phyloP scores from a whole-genome alignment of 768 basidiomycete species.

The Collybia nuda region DNA sequence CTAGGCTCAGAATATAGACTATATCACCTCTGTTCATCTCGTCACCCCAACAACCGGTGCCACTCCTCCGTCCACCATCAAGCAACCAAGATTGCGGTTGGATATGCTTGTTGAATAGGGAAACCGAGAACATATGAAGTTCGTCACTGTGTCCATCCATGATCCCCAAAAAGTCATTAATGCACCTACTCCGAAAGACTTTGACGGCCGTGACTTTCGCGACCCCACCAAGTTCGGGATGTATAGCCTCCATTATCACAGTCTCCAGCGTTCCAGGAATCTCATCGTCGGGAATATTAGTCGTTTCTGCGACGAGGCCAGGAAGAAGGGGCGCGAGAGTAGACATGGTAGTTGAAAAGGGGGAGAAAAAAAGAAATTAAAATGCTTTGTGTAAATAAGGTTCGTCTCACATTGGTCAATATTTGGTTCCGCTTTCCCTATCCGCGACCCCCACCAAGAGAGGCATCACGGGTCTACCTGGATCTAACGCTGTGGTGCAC shows the following conservation, averaged over 20 bases:
- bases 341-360: too few relatives aligned
- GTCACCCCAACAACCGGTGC: conserved; percentile 28
- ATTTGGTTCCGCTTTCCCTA: too few relatives aligned
- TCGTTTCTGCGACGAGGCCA: not conserved
- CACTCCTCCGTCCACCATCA: conserved; percentile 25
- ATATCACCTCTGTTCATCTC: conserved; percentile 25
- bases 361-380: too few relatives aligned
- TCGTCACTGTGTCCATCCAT: conserved; percentile 31
- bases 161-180: conserved; percentile 15
- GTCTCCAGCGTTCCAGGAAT: conserved; percentile 4
- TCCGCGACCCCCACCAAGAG: too few relatives aligned
- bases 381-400: too few relatives aligned
- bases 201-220: conserved; percentile 9
- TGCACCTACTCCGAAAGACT: conserved; percentile 6
- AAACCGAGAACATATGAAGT: conserved; percentile 24
- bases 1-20: conserved; percentile 24
- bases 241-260: conserved; percentile 5
- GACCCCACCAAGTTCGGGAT: conserved; percentile 8
- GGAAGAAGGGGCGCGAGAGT: too few relatives aligned
- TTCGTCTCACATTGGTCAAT: too few relatives aligned
- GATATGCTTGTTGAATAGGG: conserved; percentile 27
- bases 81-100: conserved; percentile 19
- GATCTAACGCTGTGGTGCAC: too few relatives aligned
- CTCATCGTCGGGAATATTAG: conserved; percentile 2
- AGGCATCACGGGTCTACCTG: too few relatives aligned